These are phyloP conservation scores for Mycena latifolia DNA, from an alignment of 768 basidiomycete species.

Conservation along the genomic window DNA sequence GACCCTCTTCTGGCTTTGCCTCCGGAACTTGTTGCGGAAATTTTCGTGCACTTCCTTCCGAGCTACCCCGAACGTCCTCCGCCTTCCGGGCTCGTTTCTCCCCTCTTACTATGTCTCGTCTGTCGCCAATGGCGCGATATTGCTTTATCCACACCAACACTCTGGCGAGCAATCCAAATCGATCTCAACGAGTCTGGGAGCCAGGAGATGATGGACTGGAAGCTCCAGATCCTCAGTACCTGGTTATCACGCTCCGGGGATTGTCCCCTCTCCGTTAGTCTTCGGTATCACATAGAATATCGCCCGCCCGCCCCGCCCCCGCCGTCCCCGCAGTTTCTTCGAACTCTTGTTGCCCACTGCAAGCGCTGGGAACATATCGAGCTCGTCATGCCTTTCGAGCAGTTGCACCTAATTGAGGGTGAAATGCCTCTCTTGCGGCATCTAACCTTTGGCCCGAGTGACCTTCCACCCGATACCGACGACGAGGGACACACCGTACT, in stretches of 20 bases:
- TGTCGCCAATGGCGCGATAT: slow-evolving; percentile 11
- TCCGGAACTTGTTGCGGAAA: background rate
- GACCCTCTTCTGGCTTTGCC: background rate
- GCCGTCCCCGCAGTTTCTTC: background rate
- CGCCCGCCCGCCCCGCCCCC: background rate
- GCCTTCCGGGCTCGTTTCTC: background rate
- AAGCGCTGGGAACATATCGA: slow-evolving; percentile 10
- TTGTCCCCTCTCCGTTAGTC: background rate
- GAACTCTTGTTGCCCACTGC: background rate
- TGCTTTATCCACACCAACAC: slow-evolving; percentile 7
- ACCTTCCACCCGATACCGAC: background rate
- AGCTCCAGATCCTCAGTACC: background rate
- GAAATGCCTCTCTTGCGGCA: slow-evolving; percentile 18
- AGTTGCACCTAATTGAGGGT: background rate
- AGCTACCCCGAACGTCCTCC: background rate
- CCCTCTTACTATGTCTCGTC: background rate
- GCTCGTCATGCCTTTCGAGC: background rate
- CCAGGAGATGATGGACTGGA: background rate
- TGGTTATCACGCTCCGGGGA: slow-evolving; percentile 5
- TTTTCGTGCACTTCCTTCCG: background rate
- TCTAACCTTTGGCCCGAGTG: slow-evolving; percentile 8
- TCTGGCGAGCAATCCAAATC: background rate
- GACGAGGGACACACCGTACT: background rate
- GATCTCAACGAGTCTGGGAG: no score
- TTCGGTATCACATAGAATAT: background rate